Conservation (phyloP, 2,329 filamentous ascomycete species). For the Onygena corvina region DNA sequence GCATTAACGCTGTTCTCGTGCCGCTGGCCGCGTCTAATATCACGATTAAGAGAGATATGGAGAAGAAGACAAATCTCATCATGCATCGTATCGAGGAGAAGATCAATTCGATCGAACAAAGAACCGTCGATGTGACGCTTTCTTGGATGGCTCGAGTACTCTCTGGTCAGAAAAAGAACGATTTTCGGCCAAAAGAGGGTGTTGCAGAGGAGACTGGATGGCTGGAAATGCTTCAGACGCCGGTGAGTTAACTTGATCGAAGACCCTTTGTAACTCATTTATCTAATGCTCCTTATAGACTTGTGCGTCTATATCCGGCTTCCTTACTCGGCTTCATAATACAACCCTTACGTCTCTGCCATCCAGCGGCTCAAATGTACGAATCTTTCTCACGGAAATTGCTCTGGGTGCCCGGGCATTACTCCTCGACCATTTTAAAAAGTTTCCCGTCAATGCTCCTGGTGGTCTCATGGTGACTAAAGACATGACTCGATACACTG, state of each 20-base stretch:
- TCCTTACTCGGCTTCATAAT: constrained; percentile 57
- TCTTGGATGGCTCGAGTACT: constrained; percentile 66
- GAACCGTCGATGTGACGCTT: constrained; percentile 58
- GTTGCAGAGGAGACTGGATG: constrained; percentile 29
- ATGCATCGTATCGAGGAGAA: constrained; percentile 75
- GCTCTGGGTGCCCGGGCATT: constrained; percentile 64
- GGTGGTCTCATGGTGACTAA: constrained; percentile 92
- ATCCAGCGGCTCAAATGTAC: constrained; percentile 59
- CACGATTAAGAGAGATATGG: constrained; percentile 79
- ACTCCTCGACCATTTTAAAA: constrained; percentile 86
- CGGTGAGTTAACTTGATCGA: constrained; percentile 28
- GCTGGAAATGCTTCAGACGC: constrained; percentile 69
- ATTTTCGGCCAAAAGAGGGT: constrained; percentile 61
- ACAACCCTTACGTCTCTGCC: constrained; percentile 54
- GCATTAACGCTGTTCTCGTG: constrained; percentile 79
- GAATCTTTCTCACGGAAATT: constrained; percentile 71
- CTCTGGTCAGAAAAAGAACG: constrained; percentile 68
- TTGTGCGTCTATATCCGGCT: constrained; percentile 67
- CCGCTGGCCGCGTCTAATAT: constrained; percentile 81
- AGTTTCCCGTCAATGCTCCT: constrained; percentile 82
- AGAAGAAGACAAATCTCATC: constrained; percentile 63
- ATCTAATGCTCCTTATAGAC: constrained; percentile 38
- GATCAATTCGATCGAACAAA: constrained; percentile 58
- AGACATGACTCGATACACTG: constrained; percentile 86
- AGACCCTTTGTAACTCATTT: background rate